Percentiles rank a stretch among this genome's conserved stretches.
phyloP scores from a whole-genome alignment of 2,329 filamentous ascomycete genomes.

The Colletotrichum lindemuthianum region DNA sequence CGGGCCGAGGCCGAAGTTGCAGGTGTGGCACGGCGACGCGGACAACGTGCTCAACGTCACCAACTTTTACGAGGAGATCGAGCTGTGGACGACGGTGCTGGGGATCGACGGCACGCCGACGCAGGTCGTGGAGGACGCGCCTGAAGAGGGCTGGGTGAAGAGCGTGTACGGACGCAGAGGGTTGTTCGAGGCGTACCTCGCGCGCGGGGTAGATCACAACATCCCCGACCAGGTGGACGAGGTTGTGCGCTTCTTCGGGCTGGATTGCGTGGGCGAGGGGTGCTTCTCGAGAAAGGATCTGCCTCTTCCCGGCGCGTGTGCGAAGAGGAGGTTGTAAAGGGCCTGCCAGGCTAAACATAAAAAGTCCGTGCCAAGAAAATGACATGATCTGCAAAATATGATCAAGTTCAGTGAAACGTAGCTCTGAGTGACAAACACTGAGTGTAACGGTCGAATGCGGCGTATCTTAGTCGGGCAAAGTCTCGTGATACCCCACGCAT shows the following conservation, averaged over 20 bases:
- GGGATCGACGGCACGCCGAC: conserved; percentile 24
- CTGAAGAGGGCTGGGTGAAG: conserved; percentile 36
- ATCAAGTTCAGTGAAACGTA: background rate
- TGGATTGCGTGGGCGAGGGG: conserved; percentile 30
- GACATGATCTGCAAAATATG: too few species aligned
- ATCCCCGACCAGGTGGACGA: conserved; percentile 36
- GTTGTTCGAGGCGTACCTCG: conserved; percentile 37
- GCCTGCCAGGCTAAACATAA: too few species aligned
- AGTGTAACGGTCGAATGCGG: too few species aligned
- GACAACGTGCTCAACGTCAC: conserved; percentile 62
- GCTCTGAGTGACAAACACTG: too few species aligned
- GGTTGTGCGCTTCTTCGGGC: conserved; percentile 37
- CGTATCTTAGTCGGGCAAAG: too few species aligned
- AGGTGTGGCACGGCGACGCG: conserved; percentile 65
- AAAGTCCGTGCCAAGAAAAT: too few species aligned
- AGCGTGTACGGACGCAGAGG: conserved; percentile 33
- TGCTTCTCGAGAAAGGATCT: conserved; percentile 37
- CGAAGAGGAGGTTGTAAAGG: background rate
- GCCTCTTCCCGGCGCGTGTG: background rate
- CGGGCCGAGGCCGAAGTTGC: conserved; percentile 63
- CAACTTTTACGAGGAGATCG: conserved; percentile 64
- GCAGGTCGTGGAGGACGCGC: conserved; percentile 14
- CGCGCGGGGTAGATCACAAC: conserved; percentile 33
- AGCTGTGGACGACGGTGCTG: conserved; percentile 59
- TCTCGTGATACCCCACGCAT: too few species aligned